Evolutionary conservation across 2,329 filamentous ascomycete genomes (phyloP), one percentile per base, ranked within the genome.

Genomic region (Trichophyton benhamiae): DNA sequence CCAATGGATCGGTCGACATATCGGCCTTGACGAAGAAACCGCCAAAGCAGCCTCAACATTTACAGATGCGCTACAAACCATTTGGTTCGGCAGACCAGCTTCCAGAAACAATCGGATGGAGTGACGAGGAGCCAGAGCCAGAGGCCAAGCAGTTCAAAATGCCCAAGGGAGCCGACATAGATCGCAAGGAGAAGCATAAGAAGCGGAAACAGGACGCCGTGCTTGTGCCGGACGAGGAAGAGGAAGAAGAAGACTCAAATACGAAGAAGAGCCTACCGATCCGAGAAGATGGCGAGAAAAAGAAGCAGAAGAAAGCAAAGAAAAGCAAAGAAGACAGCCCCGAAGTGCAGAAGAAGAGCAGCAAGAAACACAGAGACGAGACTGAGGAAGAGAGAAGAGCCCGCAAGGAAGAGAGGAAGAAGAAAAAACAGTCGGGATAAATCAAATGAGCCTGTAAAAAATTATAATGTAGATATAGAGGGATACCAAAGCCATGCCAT

Each of bases 11-110:
- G 6, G 13, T 30, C 22, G 62, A 58, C 20, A 38, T 58, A 46
- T 30, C 53, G 13, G 57, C 36, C 11, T 44, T 30, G 49, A 61
- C 63, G 33, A 60, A 60, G 49, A 58, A 70, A 53, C 63, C 70
- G 44, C 68, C 71, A 25, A 76, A 73, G 64, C 76, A 78, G 60
- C 76, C 76, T 13, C 74, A 74, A 62, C 64, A 75, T 60, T 60
- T 78, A 63, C 76, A 72, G 65, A 76, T 77, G 75, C 75, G 76
- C 33, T 78, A 78, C 63, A 71, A 70, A 7, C 76, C 76, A 20
- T 72, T 76, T 42, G 76, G 76, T 27, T 75, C 72, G 57, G 66
- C 67, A 5, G 63, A 66, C 15, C 67, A 64, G 1, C 65, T 68
- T 0, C 68, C 72, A 0, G 72, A 74, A 64, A 74, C 70, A 3